Evolutionary conservation across 2,329 filamentous ascomycete species (phyloP).

Genomic region (Byssoonygena ceratinophila): DNA sequence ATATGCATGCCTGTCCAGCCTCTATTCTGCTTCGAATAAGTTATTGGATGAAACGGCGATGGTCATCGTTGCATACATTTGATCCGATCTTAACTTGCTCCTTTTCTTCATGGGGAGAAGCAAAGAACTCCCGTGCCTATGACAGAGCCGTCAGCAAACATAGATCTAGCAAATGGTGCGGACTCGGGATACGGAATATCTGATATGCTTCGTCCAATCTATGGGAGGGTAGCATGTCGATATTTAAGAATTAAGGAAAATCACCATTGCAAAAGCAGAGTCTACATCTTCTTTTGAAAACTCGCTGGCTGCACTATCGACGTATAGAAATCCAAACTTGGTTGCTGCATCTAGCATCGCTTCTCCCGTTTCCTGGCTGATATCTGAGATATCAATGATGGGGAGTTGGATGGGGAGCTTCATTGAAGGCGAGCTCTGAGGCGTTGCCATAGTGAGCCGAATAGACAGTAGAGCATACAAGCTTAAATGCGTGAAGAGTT

Average conservation of each 20-base stretch:
- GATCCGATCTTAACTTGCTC: slow-evolving; percentile 62
- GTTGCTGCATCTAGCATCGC: slow-evolving; percentile 67
- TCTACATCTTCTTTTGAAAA: slow-evolving; percentile 58
- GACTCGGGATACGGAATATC: not conserved
- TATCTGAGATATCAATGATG: slow-evolving; percentile 66
- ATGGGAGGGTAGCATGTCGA: not conserved
- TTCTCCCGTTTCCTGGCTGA: slow-evolving; percentile 51
- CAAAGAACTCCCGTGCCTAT: slow-evolving; percentile 64
- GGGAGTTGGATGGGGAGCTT: slow-evolving; percentile 48
- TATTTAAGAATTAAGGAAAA: not conserved
- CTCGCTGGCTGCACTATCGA: slow-evolving; percentile 61
- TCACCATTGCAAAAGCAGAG: slow-evolving; percentile 62
- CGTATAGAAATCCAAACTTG: slow-evolving; percentile 80
- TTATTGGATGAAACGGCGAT: not conserved
- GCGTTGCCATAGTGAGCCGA: slow-evolving; percentile 9
- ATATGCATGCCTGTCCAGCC: slow-evolving; percentile 84
- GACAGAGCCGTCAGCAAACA: slow-evolving; percentile 2
- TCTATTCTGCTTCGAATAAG: slow-evolving; percentile 49
- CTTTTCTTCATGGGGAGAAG: slow-evolving; percentile 60
- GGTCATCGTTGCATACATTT: slow-evolving; percentile 32
- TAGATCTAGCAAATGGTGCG: not conserved
- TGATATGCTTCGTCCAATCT: too few species aligned
- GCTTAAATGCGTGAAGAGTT: not conserved
- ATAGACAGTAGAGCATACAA: not conserved
- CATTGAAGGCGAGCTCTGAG: too few species aligned